Evolutionary conservation across 805 yeast genomes (phyloP).

Genomic region (Candida ulmi): DNA sequence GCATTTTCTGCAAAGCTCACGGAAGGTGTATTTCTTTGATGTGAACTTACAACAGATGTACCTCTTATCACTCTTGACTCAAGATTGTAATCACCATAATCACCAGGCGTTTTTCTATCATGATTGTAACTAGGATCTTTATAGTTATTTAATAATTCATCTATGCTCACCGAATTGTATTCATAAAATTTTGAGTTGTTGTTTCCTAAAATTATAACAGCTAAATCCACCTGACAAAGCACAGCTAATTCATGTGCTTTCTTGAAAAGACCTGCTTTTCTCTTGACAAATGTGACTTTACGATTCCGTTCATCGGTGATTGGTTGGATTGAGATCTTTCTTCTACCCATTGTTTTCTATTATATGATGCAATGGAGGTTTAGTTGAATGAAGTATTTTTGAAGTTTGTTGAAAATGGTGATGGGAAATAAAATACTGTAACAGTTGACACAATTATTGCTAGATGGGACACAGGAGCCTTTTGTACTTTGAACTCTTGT

Average conservation of each 20-base stretch:
- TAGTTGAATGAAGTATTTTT: no score
- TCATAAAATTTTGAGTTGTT: constrained; percentile 77
- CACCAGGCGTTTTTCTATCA: constrained; percentile 59
- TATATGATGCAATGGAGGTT: neutral
- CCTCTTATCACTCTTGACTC: constrained; percentile 20
- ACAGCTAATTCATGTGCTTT: constrained; percentile 62
- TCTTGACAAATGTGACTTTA: constrained; percentile 82
- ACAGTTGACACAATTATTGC: no score
- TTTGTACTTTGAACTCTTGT: no score
- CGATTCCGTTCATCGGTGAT: constrained; percentile 84
- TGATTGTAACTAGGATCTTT: constrained; percentile 31
- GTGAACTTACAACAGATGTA: neutral
- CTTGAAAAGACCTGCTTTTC: constrained; percentile 91
- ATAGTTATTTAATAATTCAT: constrained; percentile 40
- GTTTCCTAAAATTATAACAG: constrained; percentile 81
- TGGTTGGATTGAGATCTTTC: constrained; percentile 92
- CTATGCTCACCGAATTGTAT: constrained; percentile 67
- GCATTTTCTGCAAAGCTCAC: constrained; percentile 2
- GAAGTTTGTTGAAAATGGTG: no score
- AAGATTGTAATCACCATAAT: constrained; percentile 56
- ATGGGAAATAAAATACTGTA: no score
- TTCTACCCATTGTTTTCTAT: constrained; percentile 74
- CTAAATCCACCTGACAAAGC: constrained; percentile 87
- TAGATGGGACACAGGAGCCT: no score
- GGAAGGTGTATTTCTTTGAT: constrained; percentile 11